A percentile compares a stretch with the other conserved stretches of the same genome.
Evolutionary conservation across 2,329 filamentous ascomycete species (phyloP).

Genomic region (Hirsutella thompsonii): DNA sequence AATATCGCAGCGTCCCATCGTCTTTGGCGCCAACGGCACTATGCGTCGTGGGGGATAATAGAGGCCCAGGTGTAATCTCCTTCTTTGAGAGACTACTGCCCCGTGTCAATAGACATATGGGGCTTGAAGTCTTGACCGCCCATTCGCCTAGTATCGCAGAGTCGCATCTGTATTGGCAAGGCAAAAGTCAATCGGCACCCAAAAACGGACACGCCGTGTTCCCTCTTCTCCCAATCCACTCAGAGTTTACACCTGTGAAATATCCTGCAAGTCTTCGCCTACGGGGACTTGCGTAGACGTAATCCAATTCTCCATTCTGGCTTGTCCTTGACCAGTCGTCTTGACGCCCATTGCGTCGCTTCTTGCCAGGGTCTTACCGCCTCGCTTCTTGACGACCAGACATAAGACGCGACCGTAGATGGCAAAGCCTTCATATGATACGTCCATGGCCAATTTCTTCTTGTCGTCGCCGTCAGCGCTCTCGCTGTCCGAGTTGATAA

Average conservation of each 20-base stretch:
- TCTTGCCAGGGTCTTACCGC: constrained; percentile 29
- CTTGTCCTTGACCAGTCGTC: constrained; percentile 47
- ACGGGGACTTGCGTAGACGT: constrained; percentile 57
- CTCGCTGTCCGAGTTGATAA: constrained; percentile 12
- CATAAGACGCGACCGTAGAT: constrained; percentile 92
- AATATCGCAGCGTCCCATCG: no score
- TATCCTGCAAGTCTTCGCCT: constrained; percentile 16
- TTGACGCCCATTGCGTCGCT: constrained; percentile 12
- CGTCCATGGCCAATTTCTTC: constrained; percentile 80
- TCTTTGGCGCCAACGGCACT: no score
- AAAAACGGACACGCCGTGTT: no score
- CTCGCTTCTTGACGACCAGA: constrained; percentile 71
- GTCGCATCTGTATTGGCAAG: no score
- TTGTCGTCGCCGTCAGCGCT: constrained; percentile 49
- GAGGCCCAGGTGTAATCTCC: no score
- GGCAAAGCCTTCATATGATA: constrained; percentile 87
- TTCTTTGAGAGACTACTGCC: no score
- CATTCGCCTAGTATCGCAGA: not conserved
- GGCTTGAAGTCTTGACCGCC: no score
- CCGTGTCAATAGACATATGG: no score
- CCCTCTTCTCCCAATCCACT: no score
- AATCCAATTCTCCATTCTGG: constrained; percentile 77
- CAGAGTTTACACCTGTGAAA: not conserved
- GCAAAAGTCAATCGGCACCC: no score
- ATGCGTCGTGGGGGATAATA: no score